Conservation (phyloP, 2,329 filamentous ascomycete species). For the Pseudogymnoascus sp. region DNA sequence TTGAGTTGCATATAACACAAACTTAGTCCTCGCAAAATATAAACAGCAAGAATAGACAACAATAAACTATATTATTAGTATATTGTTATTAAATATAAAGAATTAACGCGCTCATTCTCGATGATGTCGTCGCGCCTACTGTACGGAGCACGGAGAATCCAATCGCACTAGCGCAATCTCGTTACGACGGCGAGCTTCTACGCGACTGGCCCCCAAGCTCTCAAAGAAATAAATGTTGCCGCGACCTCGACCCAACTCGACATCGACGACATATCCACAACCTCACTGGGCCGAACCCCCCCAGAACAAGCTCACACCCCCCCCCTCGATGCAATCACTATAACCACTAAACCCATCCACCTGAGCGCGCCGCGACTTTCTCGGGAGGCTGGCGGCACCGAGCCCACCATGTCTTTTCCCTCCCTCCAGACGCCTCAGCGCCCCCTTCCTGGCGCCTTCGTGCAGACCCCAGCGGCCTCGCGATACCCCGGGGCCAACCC, state of each 20-base stretch:
- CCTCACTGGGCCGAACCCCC: neutral
- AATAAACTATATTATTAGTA: neutral
- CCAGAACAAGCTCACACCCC: neutral
- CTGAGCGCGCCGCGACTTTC: conserved; percentile 5
- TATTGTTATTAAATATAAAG: neutral
- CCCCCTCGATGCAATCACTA: neutral
- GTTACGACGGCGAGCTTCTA: conserved; percentile 2
- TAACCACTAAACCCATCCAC: conserved; percentile 1
- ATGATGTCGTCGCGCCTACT: neutral
- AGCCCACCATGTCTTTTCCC: conserved; percentile 9
- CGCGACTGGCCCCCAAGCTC: neutral
- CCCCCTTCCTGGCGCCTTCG: conserved; percentile 65
- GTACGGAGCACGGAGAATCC: conserved; percentile 1
- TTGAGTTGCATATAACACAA: neutral
- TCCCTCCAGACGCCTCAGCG: conserved; percentile 55
- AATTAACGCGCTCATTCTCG: neutral
- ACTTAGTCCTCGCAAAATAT: neutral
- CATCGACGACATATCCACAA: neutral
- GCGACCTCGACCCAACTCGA: conserved; percentile 4
- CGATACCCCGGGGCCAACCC: conserved; percentile 40
- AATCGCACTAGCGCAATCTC: conserved; percentile 9
- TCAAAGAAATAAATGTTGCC: conserved; percentile 9
- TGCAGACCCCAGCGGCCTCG: conserved; percentile 62
- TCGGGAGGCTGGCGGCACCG: conserved; percentile 4
- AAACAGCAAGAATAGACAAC: neutral